Conservation (phyloP, 306 rosid species). For the Astragalus glycyphyllos region DNA sequence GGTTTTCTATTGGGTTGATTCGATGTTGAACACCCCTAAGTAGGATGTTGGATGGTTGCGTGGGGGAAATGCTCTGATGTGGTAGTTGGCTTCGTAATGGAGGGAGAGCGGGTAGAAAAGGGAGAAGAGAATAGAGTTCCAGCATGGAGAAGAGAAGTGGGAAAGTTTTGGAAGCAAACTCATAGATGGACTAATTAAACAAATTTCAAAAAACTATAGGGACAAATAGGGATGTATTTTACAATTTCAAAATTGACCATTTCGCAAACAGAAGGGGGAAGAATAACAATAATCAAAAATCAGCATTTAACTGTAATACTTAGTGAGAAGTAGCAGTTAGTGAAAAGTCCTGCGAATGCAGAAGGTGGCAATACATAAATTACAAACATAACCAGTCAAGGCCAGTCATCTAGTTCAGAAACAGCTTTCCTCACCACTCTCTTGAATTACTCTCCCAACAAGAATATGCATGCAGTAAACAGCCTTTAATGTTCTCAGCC, state of each 20-base stretch:
- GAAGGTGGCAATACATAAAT: background rate
- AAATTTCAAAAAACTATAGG: too few species aligned
- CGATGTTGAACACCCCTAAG: too few species aligned
- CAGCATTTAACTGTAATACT: background rate
- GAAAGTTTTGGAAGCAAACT: too few species aligned
- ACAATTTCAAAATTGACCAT: background rate
- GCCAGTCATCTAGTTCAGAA: background rate
- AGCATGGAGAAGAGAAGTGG: too few species aligned
- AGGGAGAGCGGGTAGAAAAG: too few species aligned
- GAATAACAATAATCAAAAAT: background rate
- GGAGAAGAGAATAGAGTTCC: too few species aligned
- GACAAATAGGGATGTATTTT: too few species aligned
- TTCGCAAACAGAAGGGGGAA: background rate
- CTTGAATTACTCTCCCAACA: background rate
- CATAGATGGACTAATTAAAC: too few species aligned
- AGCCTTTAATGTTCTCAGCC: slow-evolving; percentile 15
- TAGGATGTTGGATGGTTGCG: too few species aligned
- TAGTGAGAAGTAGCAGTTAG: slow-evolving; percentile 9
- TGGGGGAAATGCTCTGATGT: too few species aligned
- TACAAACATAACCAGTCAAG: background rate
- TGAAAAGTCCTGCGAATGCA: slow-evolving; percentile 1
- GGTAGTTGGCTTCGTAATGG: too few species aligned
- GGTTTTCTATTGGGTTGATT: too few species aligned
- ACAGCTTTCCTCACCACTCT: background rate
- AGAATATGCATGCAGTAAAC: background rate